Evolutionary conservation across 768 basidiomycete genomes (phyloP).

Genomic region (Kwoniella heveanensis): DNA sequence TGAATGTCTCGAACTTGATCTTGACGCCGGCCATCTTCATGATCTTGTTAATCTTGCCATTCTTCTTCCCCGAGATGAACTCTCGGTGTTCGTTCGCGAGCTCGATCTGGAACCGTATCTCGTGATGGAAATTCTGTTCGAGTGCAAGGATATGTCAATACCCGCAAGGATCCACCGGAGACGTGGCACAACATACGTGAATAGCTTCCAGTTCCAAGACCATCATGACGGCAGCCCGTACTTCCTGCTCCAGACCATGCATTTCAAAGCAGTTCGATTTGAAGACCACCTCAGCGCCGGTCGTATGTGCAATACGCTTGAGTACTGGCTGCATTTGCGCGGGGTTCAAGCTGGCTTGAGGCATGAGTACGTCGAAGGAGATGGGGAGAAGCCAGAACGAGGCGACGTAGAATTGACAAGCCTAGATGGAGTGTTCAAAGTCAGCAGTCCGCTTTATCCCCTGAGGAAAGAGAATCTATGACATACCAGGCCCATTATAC

Average conservation of each 20-base stretch:
- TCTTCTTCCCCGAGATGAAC: conserved; percentile 99
- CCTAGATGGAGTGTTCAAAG: conserved; percentile 59
- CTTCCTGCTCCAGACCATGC: conserved; percentile 90
- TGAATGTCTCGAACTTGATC: conserved; percentile 98
- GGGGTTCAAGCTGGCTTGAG: conserved; percentile 76
- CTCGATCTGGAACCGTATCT: conserved; percentile 97
- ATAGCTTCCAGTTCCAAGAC: conserved; percentile 88
- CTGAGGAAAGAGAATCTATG: not conserved
- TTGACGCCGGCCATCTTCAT: conserved; percentile 97
- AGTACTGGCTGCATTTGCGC: conserved; percentile 80
- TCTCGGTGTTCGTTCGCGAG: conserved; percentile 96
- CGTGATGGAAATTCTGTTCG: conserved; percentile 82
- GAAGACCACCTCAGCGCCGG: conserved; percentile 92
- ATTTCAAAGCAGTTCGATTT: conserved; percentile 97
- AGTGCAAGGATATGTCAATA: no score
- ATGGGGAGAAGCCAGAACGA: conserved; percentile 94
- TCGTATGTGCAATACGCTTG: conserved; percentile 79
- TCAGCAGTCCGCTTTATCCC: not conserved
- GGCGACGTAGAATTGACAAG: conserved; percentile 93
- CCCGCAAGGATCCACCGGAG: no score
- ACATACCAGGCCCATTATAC: conserved; percentile 90
- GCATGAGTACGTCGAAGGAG: conserved; percentile 87
- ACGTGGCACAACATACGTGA: conserved; percentile 68
- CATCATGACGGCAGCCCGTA: conserved; percentile 78
- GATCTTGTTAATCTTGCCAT: conserved; percentile 99